phyloP scores from a whole-genome alignment of 768 basidiomycete species.

The Trametes elegans region DNA sequence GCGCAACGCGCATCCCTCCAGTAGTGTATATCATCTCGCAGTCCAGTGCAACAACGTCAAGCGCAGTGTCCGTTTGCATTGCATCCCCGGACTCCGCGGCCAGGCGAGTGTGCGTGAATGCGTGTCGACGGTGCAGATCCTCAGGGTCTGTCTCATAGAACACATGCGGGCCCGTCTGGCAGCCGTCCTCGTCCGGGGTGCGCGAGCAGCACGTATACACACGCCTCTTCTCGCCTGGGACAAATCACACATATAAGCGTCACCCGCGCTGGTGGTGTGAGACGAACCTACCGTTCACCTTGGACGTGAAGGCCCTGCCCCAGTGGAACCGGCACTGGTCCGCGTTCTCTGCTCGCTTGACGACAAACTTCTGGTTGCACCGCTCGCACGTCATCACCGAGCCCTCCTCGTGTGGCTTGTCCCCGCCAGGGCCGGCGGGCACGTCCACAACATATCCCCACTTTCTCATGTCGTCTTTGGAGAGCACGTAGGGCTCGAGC shows the following conservation, averaged over 20 bases:
- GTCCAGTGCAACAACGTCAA: conserved; percentile 87
- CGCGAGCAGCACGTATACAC: conserved; percentile 81
- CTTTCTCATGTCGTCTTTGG: conserved; percentile 50
- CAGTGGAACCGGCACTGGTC: conserved; percentile 80
- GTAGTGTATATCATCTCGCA: conserved; percentile 98
- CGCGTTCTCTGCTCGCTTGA: conserved; percentile 56
- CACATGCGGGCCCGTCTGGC: conserved; percentile 81
- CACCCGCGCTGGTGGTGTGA: not conserved
- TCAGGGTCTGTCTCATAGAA: conserved; percentile 76
- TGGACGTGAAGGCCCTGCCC: conserved; percentile 65
- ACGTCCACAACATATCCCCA: conserved; percentile 75
- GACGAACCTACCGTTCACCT: conserved; percentile 57
- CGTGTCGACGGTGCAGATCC: conserved; percentile 69
- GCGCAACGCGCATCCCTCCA: conserved; percentile 85
- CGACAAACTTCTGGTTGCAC: conserved; percentile 67
- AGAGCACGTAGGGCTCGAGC: conserved; percentile 59
- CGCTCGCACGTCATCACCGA: conserved; percentile 72
- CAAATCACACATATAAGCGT: not conserved
- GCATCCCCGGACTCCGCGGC: conserved; percentile 20
- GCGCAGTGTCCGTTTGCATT: conserved; percentile 34
- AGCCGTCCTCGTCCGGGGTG: conserved; percentile 60
- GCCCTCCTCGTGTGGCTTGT: conserved; percentile 59
- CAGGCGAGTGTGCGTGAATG: conserved; percentile 56
- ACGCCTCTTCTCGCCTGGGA: conserved; percentile 66
- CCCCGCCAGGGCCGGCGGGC: conserved; percentile 66